phyloP scores from a whole-genome alignment of 805 yeast genomes.

The Monosporozyma solicola region DNA sequence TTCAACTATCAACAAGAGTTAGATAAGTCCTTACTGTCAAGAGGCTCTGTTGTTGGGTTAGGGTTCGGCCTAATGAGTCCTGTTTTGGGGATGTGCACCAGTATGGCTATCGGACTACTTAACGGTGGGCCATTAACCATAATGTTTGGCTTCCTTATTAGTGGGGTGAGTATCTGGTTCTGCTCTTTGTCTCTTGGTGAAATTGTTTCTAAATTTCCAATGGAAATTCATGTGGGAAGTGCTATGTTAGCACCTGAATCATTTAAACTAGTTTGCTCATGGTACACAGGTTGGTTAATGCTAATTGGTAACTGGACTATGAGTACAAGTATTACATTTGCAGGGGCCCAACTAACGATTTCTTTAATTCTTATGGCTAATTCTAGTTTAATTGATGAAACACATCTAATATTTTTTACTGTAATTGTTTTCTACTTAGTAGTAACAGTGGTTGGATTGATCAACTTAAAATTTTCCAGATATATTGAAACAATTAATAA shows the following conservation, averaged over 20 bases:
- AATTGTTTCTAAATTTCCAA: constrained; percentile 67
- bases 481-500: constrained; percentile 56
- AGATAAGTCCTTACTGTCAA: constrained; percentile 52
- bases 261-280: constrained; percentile 50
- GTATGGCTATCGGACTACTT: constrained; percentile 58
- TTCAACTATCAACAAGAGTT: constrained; percentile 68
- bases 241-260: constrained; percentile 55
- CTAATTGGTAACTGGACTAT: constrained; percentile 72
- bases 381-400: constrained; percentile 41
- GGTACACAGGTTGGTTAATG: constrained; percentile 74
- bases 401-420: constrained; percentile 43
- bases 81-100: constrained; percentile 67
- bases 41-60: constrained; percentile 62
- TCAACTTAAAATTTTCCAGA: constrained; percentile 53
- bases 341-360: constrained; percentile 66
- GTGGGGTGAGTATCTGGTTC: constrained; percentile 51
- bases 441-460: constrained; percentile 49
- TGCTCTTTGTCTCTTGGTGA: constrained; percentile 70
- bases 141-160: constrained; percentile 64
- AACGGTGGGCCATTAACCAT: constrained; percentile 76
- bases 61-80: constrained; percentile 80
- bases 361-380: constrained; percentile 57
- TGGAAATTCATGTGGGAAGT: constrained; percentile 69
- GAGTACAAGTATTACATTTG: constrained; percentile 63
- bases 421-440: constrained; percentile 48